Conservation (phyloP, 345 rosid genomes). For the Chamaenerion angustifolium region DNA sequence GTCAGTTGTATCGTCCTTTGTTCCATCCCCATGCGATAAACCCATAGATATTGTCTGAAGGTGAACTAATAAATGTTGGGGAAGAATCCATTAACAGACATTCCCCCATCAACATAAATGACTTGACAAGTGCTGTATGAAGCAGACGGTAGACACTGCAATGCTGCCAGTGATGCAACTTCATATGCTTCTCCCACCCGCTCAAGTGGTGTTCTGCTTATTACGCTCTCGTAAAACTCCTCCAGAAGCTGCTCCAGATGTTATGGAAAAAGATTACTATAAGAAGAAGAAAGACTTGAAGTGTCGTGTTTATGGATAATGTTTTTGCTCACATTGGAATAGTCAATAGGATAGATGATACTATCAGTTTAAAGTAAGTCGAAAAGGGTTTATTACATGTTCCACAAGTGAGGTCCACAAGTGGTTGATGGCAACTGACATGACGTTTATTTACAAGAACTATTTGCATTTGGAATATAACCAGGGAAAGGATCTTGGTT, state of each 20-base stretch:
- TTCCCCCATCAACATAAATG: slow-evolving; percentile 58
- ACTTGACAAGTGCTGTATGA: slow-evolving; percentile 67
- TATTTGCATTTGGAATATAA: too few relatives aligned
- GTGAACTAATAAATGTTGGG: slow-evolving; percentile 4
- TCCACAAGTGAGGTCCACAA: slow-evolving; percentile 70
- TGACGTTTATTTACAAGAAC: slow-evolving; percentile 1
- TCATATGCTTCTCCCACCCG: slow-evolving; percentile 75
- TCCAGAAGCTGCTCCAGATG: slow-evolving; percentile 32
- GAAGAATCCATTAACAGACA: slow-evolving; percentile 30
- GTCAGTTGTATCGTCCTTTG: too few relatives aligned
- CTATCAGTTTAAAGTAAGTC: too few relatives aligned
- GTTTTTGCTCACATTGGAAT: too few relatives aligned
- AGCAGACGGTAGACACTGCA: slow-evolving; percentile 62
- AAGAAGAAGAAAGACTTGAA: too few relatives aligned
- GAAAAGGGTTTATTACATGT: slow-evolving; percentile 21
- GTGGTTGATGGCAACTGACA: slow-evolving; percentile 76
- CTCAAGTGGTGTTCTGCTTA: slow-evolving; percentile 56
- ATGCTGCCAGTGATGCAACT: slow-evolving; percentile 55
- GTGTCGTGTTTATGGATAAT: too few relatives aligned
- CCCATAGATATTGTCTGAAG: too few relatives aligned
- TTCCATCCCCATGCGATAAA: too few relatives aligned
- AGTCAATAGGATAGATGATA: too few relatives aligned
- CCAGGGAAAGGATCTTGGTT: too few relatives aligned
- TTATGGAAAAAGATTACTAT: not conserved
- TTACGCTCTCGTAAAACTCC: slow-evolving; percentile 25